Evolutionary conservation across 2,329 filamentous ascomycete genomes (phyloP).

Genomic region (Penicillium vulpinum): DNA sequence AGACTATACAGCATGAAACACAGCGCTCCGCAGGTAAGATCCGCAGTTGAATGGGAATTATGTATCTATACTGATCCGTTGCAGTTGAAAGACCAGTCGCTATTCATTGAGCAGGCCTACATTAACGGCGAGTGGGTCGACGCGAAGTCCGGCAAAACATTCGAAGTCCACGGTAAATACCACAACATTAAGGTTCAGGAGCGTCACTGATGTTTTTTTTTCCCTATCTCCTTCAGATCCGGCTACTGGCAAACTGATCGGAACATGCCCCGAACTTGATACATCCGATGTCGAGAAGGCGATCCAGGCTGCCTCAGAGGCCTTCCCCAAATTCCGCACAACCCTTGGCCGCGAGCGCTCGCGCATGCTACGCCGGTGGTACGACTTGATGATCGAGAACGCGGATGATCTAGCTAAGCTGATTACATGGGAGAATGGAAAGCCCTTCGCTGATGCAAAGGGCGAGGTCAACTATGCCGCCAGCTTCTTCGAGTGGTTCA

Average conservation of each 20-base stretch:
- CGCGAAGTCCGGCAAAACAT: conserved; percentile 85
- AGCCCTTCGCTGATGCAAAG: conserved; percentile 61
- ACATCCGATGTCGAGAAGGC: conserved; percentile 74
- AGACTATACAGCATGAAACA: conserved; percentile 46
- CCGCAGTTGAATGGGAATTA: neutral
- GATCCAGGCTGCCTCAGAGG: conserved; percentile 77
- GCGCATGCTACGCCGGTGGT: conserved; percentile 65
- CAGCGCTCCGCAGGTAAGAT: conserved; percentile 42
- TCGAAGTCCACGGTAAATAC: conserved; percentile 70
- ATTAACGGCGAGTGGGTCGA: conserved; percentile 91
- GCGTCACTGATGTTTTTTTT: neutral
- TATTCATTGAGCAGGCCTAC: conserved; percentile 82
- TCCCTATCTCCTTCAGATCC: conserved; percentile 66
- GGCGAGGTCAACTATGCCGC: conserved; percentile 61
- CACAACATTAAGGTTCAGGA: too few relatives aligned
- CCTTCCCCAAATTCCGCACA: conserved; percentile 63
- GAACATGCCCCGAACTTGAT: conserved; percentile 78
- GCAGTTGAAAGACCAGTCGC: conserved; percentile 73
- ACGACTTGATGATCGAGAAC: conserved; percentile 65
- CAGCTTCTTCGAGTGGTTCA: conserved; percentile 64
- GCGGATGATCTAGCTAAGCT: conserved; percentile 65
- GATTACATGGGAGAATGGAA: conserved; percentile 70
- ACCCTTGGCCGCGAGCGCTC: conserved; percentile 62
- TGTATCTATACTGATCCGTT: conserved; percentile 1
- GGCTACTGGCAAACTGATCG: conserved; percentile 76